phyloP scores from a whole-genome alignment of 2,329 filamentous ascomycete species.

The Trichoderma harzianum region DNA sequence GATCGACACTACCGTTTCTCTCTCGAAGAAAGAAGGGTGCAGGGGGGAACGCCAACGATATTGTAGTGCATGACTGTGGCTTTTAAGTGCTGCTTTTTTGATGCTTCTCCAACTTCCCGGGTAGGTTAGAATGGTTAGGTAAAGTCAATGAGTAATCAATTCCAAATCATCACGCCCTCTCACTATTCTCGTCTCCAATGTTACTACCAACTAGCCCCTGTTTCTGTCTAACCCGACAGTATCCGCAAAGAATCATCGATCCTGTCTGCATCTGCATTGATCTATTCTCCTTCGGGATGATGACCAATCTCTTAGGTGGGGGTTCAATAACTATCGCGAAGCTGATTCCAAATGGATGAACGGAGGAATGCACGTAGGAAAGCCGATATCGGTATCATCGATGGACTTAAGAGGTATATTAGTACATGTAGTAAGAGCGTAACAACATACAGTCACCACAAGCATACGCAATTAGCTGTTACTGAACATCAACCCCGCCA shows the following conservation, averaged over 20 bases:
- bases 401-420: not conserved
- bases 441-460: too few relatives aligned
- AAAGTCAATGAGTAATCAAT: not conserved
- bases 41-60: not conserved
- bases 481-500: not conserved
- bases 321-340: not conserved
- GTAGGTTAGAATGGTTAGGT: not conserved
- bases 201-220: not conserved
- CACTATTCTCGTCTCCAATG: not conserved
- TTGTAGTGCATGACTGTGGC: not conserved
- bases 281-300: not conserved
- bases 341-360: not conserved
- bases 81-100: not conserved
- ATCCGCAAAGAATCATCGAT: not conserved
- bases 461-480: not conserved
- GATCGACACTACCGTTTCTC: not conserved
- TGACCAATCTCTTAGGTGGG: not conserved
- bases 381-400: conserved; percentile 11
- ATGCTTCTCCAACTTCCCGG: not conserved
- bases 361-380: not conserved
- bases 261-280: too few relatives aligned
- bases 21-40: not conserved
- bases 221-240: not conserved
- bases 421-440: not conserved
- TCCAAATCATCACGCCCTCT: not conserved